These are phyloP conservation scores for Brassica carinata DNA, from an alignment of 345 rosid species.

Conservation along the genomic window DNA sequence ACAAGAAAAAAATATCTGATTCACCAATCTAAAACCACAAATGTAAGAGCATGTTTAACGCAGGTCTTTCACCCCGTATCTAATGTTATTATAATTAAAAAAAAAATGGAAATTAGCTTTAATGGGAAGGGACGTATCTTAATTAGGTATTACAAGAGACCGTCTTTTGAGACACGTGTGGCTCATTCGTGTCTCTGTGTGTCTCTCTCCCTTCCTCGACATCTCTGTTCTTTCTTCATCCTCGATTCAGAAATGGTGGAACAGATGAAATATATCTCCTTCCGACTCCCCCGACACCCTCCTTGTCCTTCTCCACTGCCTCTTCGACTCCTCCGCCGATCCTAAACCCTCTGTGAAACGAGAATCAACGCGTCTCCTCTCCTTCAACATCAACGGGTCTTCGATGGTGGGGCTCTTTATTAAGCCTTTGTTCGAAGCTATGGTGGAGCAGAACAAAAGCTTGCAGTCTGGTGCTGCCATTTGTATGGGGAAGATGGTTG, in stretches of 20 bases:
- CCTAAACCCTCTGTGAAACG: slow-evolving; percentile 80
- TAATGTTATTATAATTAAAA: too few species aligned
- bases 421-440: slow-evolving; percentile 86
- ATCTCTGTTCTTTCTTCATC: too few species aligned
- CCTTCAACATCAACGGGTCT: slow-evolving; percentile 42
- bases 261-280: too few species aligned
- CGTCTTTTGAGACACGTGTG: too few species aligned
- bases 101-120: too few species aligned
- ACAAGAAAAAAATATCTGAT: background rate
- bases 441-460: slow-evolving; percentile 88
- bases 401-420: slow-evolving; percentile 71
- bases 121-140: too few species aligned
- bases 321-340: slow-evolving; percentile 70
- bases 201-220: too few species aligned
- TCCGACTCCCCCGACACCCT: slow-evolving; percentile 66
- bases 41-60: background rate
- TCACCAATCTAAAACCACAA: slow-evolving; percentile 30
- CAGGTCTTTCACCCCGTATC: too few species aligned
- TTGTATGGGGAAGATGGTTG: slow-evolving; percentile 88
- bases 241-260: too few species aligned
- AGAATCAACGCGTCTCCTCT: slow-evolving; percentile 77
- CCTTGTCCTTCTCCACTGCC: slow-evolving; percentile 80
- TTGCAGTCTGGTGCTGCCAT: slow-evolving; percentile 90
- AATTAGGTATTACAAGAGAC: too few species aligned
- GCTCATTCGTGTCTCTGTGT: too few species aligned